Evolutionary conservation across 257 asterid species (phyloP), one percentile per base, ranked within the genome.

Genomic region (Lycium barbarum): DNA sequence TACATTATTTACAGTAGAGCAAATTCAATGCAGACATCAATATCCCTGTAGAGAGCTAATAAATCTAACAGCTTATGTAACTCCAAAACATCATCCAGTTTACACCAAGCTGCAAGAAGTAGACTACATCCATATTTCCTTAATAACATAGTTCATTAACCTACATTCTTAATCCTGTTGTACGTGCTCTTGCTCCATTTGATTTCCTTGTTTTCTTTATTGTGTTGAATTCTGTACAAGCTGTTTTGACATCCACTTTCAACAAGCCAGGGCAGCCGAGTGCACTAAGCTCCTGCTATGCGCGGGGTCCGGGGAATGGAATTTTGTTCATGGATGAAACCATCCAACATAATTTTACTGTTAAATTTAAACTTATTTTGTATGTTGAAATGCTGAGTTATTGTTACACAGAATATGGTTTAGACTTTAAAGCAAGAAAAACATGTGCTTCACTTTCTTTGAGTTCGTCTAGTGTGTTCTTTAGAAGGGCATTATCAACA

Each of bases 101-200:
- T 73, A 73, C 40, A 6, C 80, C 38, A 73, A 45, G 11, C 59
- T 73, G 26, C 80, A 12, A 45, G 59, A 45, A 47, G 59, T 73
- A 45, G 59, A 73, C n/a, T 45, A n/a, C 80, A 73, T 73, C 59
- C 38, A 73, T 47, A 73, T 20, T n/a, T 73, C 7, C 17, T 73
- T 47, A 45, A 11, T 10, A 18, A 11, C 76, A 36, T 68, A 35
- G 45, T 72, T 72, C 1, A n/a, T 72, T 72, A 26, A 12, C 10
- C 11, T 45, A 72, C 10, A 2, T 40, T 72, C 80, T 45, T 73
- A 73, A 47, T 47, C 57, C 15, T 73, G 80, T 47, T 49, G 38
- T 49, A 74, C 49, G 61, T 20, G 40, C 61, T 12, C 61, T 74
- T 49, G 17, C 43, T 74, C 61, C 40, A 74, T 74, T 74, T 74